Base-by-base conservation (phyloP, 345 rosid genomes). In the Gossypium raimondii region DNA sequence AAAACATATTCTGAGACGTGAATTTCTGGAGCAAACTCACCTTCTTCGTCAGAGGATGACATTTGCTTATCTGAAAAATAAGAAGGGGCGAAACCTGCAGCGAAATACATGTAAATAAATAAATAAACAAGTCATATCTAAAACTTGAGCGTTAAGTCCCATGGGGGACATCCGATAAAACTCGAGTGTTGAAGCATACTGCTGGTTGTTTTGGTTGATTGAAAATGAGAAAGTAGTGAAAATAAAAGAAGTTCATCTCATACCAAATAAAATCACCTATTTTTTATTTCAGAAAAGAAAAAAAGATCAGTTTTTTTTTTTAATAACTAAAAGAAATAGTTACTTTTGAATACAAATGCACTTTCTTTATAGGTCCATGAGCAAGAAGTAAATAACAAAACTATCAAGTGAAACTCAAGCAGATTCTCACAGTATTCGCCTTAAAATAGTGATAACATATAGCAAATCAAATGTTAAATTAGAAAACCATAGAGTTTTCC, bases 11-110 rank as follows among this genome's bases (percentile, higher is more conserved):
- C 76, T 0, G 80, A 73, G 25, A 86, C 83, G 22, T 76, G 69
- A 6, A 27, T 51, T 43, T 79, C 72, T 3, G 80, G 82, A 22
- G 78, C 29, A 47, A 76, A 67, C 29, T 86, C 89, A 4, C 82
- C 82, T 78, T 88, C 92, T 51, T 88, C 92, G 12, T 87, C 87
- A 4, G 91, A 85, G 1, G 80, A 80, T 29, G 50, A 77, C 90
- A 87, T 74, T 34, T 34, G 25, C 75, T 58, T 41, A 34, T 34
- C 64, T 72, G 34, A 9, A 41, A 57, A 9, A n/a, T 7, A 70
- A 11, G 38, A 57, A 56, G 41, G 41, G 41, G 41, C 38, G 38
- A 5, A 34, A 34, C 12, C 13, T 48, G 52, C 52, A 3, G 52
- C 52, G 13, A 48, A 48, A 12, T 14, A 48, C 17, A 48, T 11